Base-by-base conservation (phyloP, 2,329 filamentous ascomycete species). In the Ophiosphaerella korrae region DNA sequence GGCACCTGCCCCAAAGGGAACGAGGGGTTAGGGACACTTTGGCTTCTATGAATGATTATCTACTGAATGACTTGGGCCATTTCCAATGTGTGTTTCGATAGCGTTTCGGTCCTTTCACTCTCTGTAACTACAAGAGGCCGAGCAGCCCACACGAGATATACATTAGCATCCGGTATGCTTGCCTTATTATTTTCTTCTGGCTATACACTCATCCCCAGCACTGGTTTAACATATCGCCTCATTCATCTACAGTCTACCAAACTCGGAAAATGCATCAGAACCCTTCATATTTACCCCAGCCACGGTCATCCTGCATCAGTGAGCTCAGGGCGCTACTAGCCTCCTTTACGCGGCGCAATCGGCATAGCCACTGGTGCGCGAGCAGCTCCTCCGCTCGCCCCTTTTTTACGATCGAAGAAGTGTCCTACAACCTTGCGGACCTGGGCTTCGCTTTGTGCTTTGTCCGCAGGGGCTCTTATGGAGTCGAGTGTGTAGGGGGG, bases 401-500 rank as follows among this genome's bases (percentile, higher is more conserved):
- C 58, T 51, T 66, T 73, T 55, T 80, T 80, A 60, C 72, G 71
- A 61, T 73, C 72, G 60, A 77, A 77, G 48, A 66, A 71, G 47
- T 74, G 75, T 53, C 80, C 77, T 23, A 81, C 66, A 11, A 79
- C 71, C 63, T 76, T 78, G 60, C 72, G 74, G 44, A 80, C 74
- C 31, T 75, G 73, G 11, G 64, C 66, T 21, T 78, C 60, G 4
- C 72, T 73, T 46, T 75, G 70, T 47, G 73, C 71, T 60, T 79
- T 78, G 36, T 74, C 74, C 48, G 73, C 64, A 2, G 71, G 63
- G 5, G 76, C 77, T 52, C 71, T 73, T 64, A 84, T 83, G 62
- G 82, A 81, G 38, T 84, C 82, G 18, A 80, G 70, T 6, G 75
- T 77, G 66, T 87, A 88, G 2, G 84, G 84, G 12, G 82, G 74